Conservation (phyloP, 2,329 filamentous ascomycete species). For the Podosphaera leucotricha region DNA sequence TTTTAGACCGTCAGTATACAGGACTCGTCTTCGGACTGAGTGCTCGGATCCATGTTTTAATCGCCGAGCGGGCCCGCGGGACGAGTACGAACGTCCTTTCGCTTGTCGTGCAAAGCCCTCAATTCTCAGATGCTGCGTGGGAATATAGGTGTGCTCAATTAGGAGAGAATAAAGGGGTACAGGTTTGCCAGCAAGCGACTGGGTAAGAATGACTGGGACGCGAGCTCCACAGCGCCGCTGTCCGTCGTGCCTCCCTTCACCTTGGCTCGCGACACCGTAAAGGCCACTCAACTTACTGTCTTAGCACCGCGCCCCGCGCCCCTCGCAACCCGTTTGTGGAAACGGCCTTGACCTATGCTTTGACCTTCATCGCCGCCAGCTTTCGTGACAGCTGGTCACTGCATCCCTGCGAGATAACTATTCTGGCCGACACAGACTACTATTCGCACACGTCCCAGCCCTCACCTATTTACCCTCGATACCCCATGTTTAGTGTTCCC, state of each 20-base stretch:
- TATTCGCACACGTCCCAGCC: conserved; percentile 46
- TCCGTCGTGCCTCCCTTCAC: not conserved
- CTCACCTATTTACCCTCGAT: conserved; percentile 22
- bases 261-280: not conserved
- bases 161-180: conserved; percentile 52
- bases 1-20: conserved; percentile 69
- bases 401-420: conserved; percentile 50
- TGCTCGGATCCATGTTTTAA: conserved; percentile 42
- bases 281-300: conserved; percentile 2
- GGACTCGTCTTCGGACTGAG: conserved; percentile 47
- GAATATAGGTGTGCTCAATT: conserved; percentile 56
- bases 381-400: conserved; percentile 32
- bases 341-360: conserved; percentile 65
- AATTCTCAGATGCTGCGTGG: conserved; percentile 76
- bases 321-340: conserved; percentile 71
- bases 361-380: conserved; percentile 47
- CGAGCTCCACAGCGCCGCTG: not conserved
- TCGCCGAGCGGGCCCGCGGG: conserved; percentile 29
- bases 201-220: not conserved
- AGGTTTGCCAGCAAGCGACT: conserved; percentile 43
- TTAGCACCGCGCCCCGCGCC: conserved; percentile 15
- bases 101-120: conserved; percentile 68
- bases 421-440: conserved; percentile 90
- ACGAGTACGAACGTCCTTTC: conserved; percentile 48
- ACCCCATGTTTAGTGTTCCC: conserved; percentile 54